Percentiles rank a stretch among this genome's conserved stretches.
Conservation (phyloP, 768 basidiomycete genomes). For the Xerocomus brunneocitrinus region DNA sequence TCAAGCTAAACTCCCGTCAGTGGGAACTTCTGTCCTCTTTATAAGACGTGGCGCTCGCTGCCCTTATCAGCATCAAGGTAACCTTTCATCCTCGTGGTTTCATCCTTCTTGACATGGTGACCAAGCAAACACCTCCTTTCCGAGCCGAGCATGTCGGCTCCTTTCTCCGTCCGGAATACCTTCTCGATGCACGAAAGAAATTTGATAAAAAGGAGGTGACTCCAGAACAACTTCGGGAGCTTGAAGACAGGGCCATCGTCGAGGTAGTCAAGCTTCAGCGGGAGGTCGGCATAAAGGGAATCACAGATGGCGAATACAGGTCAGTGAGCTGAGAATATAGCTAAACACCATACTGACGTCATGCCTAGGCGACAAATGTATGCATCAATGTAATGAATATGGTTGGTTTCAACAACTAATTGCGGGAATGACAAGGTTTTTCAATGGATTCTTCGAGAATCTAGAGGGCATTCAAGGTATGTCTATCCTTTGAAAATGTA, state of each 20-base stretch:
- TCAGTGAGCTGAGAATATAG: slow-evolving; percentile 18
- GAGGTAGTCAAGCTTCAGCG: slow-evolving; percentile 36
- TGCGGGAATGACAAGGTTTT: slow-evolving; percentile 15
- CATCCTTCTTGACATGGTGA: slow-evolving; percentile 8
- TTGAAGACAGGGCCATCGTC: slow-evolving; percentile 38
- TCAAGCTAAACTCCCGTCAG: too few relatives aligned
- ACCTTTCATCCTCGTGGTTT: background rate
- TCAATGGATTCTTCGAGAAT: slow-evolving; percentile 26
- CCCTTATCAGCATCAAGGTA: background rate
- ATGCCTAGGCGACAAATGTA: slow-evolving; percentile 23
- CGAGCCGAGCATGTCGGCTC: slow-evolving; percentile 45
- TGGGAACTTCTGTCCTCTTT: too few relatives aligned
- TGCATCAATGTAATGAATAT: background rate
- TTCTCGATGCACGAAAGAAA: slow-evolving; percentile 35
- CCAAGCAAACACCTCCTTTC: slow-evolving; percentile 37
- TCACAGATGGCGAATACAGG: slow-evolving; percentile 42
- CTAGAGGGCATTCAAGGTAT: slow-evolving; percentile 25
- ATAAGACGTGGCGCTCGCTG: background rate
- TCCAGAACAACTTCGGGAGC: slow-evolving; percentile 29
- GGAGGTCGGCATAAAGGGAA: slow-evolving; percentile 37
- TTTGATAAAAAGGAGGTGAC: slow-evolving; percentile 34
- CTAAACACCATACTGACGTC: background rate
- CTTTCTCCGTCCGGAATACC: slow-evolving; percentile 38
- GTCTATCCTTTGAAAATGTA: too few relatives aligned
- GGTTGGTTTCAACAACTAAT: background rate